Evolutionary conservation across 495 filamentous ascomycete species (phyloP).

Genomic region (Podospora pseudopauciseta): DNA sequence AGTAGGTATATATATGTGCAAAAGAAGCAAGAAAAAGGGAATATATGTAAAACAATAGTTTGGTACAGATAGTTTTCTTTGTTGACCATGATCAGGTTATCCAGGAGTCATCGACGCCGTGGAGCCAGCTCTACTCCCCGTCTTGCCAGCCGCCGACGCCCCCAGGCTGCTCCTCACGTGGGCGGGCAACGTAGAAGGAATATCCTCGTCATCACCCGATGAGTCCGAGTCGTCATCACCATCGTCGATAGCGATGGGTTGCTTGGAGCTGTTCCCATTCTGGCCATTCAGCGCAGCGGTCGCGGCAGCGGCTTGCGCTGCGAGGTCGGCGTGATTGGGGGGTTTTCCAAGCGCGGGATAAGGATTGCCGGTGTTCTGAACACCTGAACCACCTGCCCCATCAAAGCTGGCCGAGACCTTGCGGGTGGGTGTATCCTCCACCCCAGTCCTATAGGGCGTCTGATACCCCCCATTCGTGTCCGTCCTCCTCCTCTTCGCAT

Average conservation of each 20-base stretch:
- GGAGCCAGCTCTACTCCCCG: conserved; percentile 10
- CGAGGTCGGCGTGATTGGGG: background rate
- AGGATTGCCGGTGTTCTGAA: too few relatives aligned
- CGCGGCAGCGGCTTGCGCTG: background rate
- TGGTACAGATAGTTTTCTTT: too few relatives aligned
- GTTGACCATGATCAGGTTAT: background rate
- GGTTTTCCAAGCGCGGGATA: background rate
- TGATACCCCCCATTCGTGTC: conserved; percentile 25
- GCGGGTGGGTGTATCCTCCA: conserved; percentile 24
- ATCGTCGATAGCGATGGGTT: conserved; percentile 1
- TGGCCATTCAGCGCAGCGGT: background rate
- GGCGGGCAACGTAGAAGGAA: conserved; percentile 39
- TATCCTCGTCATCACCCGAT: conserved; percentile 38
- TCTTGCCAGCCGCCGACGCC: background rate
- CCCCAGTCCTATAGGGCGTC: conserved; percentile 11
- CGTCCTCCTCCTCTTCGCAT: conserved; percentile 31
- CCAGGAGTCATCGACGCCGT: background rate
- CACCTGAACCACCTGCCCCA: background rate
- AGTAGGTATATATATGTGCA: background rate
- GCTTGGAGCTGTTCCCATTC: background rate
- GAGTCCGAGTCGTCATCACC: conserved; percentile 27
- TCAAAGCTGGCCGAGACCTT: conserved; percentile 21
- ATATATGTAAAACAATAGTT: too few relatives aligned
- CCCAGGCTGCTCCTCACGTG: conserved; percentile 22
- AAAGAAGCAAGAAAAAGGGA: too few relatives aligned